Evolutionary conservation across 1,139 yeast genomes (phyloP), one percentile per base, ranked within the genome.

Genomic region (Martiniozyma asiatica): DNA sequence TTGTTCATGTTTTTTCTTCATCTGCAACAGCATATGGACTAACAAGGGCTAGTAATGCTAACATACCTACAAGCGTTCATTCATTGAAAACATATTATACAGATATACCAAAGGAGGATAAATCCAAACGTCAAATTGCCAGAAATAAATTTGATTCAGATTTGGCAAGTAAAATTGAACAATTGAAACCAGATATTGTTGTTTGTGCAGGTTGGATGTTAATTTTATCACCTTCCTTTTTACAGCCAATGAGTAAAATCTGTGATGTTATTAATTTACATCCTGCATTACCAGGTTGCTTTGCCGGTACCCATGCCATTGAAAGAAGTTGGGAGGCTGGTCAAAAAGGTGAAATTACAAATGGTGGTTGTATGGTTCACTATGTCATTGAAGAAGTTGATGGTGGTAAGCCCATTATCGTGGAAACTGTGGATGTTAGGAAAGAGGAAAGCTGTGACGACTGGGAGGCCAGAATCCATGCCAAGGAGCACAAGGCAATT

Each of bases 131-230:
- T 32, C 51, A 58, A 30, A 49, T 45, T 11, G 80, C 81, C 11
- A 65, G 98, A 43, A 70, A 69, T 29, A 55, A 59, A 37, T 89
- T 82, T 63, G 89, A 89, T 52, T 50, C 55, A 26, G 95, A 89
- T 39, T 64, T 89, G 33, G 89, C 94, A 9, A 61, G 68, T 28
- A 53, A 77, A 24, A 68, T 89, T 25, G 55, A 82, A 18, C 38
- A 45, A 7, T 38, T 43, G 6, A 55, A 53, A 25, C 97, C 98
- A 3, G 80, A 79, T 42, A 63, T 89, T 41, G 74, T 89, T 28
- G 96, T 89, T 6, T 89, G 98, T 58, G 98, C 98, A 7, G 98
- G 98, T 2, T 89, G 98, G 97, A 78, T 89, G 89, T 68, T 89
- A 35, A 89, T 89, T 37, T 63, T 89, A 40, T 79, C 95, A 2